A percentile compares a stretch with the other conserved stretches of the same genome.
Evolutionary conservation across 345 rosid genomes (phyloP).

Genomic region (Moricandia moricandioides): DNA sequence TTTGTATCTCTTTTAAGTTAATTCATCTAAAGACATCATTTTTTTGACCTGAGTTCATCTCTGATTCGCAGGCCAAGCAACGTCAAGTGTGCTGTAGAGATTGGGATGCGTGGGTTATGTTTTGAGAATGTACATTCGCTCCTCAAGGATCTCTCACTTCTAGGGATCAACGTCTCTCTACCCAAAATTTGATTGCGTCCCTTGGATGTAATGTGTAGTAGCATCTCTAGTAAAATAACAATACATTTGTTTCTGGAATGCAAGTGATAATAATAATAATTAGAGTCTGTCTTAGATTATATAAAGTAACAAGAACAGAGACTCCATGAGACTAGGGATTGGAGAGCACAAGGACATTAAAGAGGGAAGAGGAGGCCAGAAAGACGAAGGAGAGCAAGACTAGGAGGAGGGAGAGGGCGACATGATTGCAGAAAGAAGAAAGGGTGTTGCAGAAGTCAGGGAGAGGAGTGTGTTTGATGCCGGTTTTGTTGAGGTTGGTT

Average conservation of each 20-base stretch:
- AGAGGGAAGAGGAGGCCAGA: constrained; percentile 59
- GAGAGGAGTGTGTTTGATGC: constrained; percentile 65
- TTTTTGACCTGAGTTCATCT: constrained; percentile 8
- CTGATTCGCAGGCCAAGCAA: constrained; percentile 52
- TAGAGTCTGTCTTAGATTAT: background rate
- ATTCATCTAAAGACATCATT: background rate
- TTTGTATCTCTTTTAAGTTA: constrained; percentile 11
- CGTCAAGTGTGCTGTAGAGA: constrained; percentile 67
- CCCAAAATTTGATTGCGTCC: constrained; percentile 13
- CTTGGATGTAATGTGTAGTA: constrained; percentile 13
- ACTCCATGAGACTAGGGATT: constrained; percentile 23
- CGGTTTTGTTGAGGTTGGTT: constrained; percentile 73
- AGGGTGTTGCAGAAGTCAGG: constrained; percentile 86
- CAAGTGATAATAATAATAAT: constrained; percentile 8
- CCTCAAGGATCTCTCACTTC: constrained; percentile 43
- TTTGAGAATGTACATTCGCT: constrained; percentile 60
- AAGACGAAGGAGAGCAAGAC: constrained; percentile 55
- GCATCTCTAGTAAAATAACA: background rate
- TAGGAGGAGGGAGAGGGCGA: constrained; percentile 64
- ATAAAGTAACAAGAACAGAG: background rate
- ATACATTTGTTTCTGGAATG: background rate
- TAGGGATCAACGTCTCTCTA: constrained; percentile 49
- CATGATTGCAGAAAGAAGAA: constrained; percentile 67
- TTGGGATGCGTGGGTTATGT: constrained; percentile 66
- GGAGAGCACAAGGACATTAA: constrained; percentile 58